Evolutionary conservation across 2,329 filamentous ascomycete genomes (phyloP), one percentile per base, ranked within the genome.

Genomic region (Penicillium verrucosum): DNA sequence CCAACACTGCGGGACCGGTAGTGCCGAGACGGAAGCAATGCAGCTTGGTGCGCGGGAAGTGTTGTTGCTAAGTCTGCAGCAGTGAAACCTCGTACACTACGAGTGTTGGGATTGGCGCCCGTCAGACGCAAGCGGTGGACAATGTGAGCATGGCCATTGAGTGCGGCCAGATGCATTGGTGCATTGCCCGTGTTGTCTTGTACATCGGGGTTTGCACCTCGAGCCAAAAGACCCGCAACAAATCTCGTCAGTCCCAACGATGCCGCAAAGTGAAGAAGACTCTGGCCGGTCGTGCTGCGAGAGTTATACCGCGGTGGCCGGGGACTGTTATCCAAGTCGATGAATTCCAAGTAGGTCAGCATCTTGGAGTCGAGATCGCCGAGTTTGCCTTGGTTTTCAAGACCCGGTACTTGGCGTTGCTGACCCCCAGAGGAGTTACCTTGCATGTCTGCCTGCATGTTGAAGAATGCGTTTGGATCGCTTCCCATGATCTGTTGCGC

Each of bases 101-200:
- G 82, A 58, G 89, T 79, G 43, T 82, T 85, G 32, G 88, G 84
- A 73, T 92, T 87, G 2, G 89, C 89, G 38, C 89, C 89, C 40
- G 85, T 83, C 25, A 89, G 79, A 63, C 92, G 85, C 56, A 96
- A 81, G 14, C 88, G 84, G 58, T 88, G 83, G 14, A 93, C 87
- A 63, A 94, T 90, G 68, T 91, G 86, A 11, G 84, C 78, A 67
- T 92, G 87, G 60, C 87, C 85, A 71, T 89, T 87, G 68, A 95
- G 82, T 27, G 89, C 86, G 21, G 91, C 90, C 69, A 93, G 83
- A 72, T 95, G 90, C 77, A 95, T 82, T 14, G 91, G 86, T 5
- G 89, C 91, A 73, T 90, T 93, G 23, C 90, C 90, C 48, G 88
- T 88, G 60, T 86, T 88, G 70, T 96, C 91, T 54, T 85, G 83